phyloP scores from a whole-genome alignment of 75 land plant species.

The Cupressus sempervirens region DNA sequence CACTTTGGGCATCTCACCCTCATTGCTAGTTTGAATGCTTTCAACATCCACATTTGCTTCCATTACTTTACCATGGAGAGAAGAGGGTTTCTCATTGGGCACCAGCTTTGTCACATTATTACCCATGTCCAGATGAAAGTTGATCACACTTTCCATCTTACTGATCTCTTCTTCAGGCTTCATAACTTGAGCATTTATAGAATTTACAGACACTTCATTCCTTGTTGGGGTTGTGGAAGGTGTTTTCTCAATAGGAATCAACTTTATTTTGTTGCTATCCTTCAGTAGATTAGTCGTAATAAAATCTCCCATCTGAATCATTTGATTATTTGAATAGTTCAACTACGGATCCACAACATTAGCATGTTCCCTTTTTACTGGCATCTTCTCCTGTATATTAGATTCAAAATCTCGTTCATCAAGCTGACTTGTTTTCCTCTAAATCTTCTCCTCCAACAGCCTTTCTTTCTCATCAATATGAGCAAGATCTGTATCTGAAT shows the following conservation, averaged over 20 bases:
- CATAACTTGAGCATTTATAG: too few species aligned
- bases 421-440: constrained; percentile 49
- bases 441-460: constrained; percentile 54
- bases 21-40: too few species aligned
- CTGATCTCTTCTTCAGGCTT: background rate
- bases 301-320: too few species aligned
- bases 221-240: background rate
- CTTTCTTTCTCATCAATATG: constrained; percentile 67
- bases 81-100: background rate
- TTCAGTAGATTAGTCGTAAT: background rate
- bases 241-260: background rate
- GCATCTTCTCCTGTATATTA: constrained; percentile 42
- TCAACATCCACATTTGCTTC: too few species aligned
- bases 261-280: background rate
- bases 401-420: constrained; percentile 59
- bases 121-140: background rate
- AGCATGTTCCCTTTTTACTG: too few species aligned
- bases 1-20: background rate
- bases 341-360: too few species aligned
- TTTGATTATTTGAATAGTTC: too few species aligned
- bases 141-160: too few species aligned
- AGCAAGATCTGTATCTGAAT: constrained; percentile 43
- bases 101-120: background rate
- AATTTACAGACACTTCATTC: background rate
- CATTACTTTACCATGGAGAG: background rate